Conservation (phyloP, 2,329 filamentous ascomycete genomes). For the Scortechinia acanthostroma region DNA sequence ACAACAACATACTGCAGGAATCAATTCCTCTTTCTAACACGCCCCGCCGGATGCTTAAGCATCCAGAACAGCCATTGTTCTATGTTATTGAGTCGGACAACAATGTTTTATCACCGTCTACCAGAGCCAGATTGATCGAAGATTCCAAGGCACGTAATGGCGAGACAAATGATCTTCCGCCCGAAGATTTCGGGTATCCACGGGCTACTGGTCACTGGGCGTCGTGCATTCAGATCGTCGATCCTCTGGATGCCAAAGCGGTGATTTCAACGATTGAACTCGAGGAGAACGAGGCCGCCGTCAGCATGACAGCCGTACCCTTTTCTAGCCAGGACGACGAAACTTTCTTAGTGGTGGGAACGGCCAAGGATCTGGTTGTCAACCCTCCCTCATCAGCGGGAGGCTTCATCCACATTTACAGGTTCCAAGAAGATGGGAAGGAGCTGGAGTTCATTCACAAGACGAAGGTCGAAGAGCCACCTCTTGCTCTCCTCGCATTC, state of each 20-base stretch:
- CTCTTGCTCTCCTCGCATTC: slow-evolving; percentile 84
- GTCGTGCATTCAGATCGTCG: slow-evolving; percentile 87
- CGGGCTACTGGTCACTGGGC: slow-evolving; percentile 82
- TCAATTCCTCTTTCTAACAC: slow-evolving; percentile 84
- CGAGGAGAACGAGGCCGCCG: slow-evolving; percentile 82
- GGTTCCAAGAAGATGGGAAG: slow-evolving; percentile 78
- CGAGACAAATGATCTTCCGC: slow-evolving; percentile 62
- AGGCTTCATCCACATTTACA: slow-evolving; percentile 87
- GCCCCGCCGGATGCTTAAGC: slow-evolving; percentile 77
- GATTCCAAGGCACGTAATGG: slow-evolving; percentile 68
- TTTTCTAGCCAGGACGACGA: slow-evolving; percentile 88
- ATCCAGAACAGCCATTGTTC: slow-evolving; percentile 81
- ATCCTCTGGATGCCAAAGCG: slow-evolving; percentile 68
- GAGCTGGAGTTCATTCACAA: slow-evolving; percentile 93
- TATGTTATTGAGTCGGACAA: slow-evolving; percentile 93
- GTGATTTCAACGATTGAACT: slow-evolving; percentile 76
- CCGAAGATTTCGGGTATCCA: slow-evolving; percentile 84
- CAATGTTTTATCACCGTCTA: slow-evolving; percentile 77
- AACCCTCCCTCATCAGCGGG: slow-evolving; percentile 69
- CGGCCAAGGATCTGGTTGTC: slow-evolving; percentile 80
- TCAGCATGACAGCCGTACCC: slow-evolving; percentile 75
- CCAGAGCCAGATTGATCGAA: slow-evolving; percentile 66
- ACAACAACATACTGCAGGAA: slow-evolving; percentile 79
- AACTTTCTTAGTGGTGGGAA: slow-evolving; percentile 86
- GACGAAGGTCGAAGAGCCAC: slow-evolving; percentile 82